Evolutionary conservation across 768 basidiomycete species (phyloP).

Genomic region (Cystofilobasidium bisporidii): DNA sequence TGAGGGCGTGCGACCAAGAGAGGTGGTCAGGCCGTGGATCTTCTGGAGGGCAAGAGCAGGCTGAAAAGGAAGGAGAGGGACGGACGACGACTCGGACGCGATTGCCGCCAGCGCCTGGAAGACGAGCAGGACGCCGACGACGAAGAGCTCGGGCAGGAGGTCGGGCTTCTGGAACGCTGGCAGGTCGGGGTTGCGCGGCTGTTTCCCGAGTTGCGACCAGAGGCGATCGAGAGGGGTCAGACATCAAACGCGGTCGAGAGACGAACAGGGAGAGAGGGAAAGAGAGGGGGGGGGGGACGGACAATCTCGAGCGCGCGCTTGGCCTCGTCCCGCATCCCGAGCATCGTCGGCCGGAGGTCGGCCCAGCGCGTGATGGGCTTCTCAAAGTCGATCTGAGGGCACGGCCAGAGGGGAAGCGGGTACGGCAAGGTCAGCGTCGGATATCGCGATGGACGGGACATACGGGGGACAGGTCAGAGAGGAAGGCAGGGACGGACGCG

Average conservation of each 20-base stretch:
- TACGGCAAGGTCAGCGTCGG: no score
- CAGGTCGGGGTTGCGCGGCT: neutral
- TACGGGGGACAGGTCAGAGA: no score
- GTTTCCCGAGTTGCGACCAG: no score
- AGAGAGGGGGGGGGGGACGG: no score
- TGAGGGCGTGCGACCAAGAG: neutral
- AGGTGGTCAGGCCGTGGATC: neutral
- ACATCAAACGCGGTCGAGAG: no score
- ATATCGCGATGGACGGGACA: no score
- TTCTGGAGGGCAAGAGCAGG: no score
- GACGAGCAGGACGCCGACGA: neutral
- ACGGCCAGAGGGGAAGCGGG: no score
- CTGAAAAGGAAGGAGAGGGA: neutral
- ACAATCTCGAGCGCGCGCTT: neutral
- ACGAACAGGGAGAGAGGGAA: neutral
- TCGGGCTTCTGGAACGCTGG: neutral
- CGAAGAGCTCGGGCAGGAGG: constrained; percentile 3
- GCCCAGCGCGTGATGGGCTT: constrained; percentile 5
- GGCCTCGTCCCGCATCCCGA: neutral
- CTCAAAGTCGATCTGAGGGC: constrained; percentile 11
- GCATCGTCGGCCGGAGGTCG: constrained; percentile 7
- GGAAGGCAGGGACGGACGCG: neutral
- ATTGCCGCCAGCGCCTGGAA: neutral
- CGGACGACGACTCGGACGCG: neutral
- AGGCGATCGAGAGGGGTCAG: no score